Percentiles rank a stretch among this genome's conserved stretches.
Evolutionary conservation across 352 stramenopile genomes (phyloP).

Genomic region (Phytophthora citrophthora): DNA sequence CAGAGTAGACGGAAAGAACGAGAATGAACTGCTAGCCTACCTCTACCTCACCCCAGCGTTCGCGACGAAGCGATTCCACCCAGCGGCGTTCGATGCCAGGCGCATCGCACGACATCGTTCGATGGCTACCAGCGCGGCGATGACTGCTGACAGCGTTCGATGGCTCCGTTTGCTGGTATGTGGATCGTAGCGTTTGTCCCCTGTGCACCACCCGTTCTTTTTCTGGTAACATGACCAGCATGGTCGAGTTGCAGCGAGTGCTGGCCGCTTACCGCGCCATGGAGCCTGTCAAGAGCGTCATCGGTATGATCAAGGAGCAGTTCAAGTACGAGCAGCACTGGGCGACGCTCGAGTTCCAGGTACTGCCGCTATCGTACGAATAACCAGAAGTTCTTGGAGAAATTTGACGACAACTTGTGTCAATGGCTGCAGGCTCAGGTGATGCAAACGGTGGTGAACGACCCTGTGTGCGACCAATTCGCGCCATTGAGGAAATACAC

Average conservation of each 20-base stretch:
- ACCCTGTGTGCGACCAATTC: slow-evolving; percentile 66
- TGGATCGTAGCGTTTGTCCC: too few species aligned
- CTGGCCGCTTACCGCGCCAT: slow-evolving; percentile 74
- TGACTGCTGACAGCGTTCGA: too few species aligned
- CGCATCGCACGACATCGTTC: too few species aligned
- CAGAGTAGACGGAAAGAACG: too few species aligned
- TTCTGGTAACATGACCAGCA: slow-evolving; percentile 1
- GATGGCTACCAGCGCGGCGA: too few species aligned
- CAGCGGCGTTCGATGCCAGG: too few species aligned
- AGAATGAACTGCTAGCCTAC: too few species aligned
- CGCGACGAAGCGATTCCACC: too few species aligned
- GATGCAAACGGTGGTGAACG: slow-evolving; percentile 56
- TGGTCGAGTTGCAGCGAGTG: slow-evolving; percentile 41
- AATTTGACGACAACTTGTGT: not conserved
- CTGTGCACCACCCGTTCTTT: too few species aligned
- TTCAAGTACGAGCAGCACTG: slow-evolving; percentile 41
- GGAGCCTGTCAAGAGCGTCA: slow-evolving; percentile 52
- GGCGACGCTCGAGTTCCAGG: slow-evolving; percentile 65
- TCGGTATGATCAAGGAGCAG: slow-evolving; percentile 43
- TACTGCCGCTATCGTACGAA: slow-evolving; percentile 13
- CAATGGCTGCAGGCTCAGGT: slow-evolving; percentile 51
- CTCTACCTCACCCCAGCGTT: too few species aligned
- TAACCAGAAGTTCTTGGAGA: not conserved
- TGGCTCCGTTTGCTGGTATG: too few species aligned
- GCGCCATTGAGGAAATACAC: slow-evolving; percentile 65